A percentile compares a stretch with the other conserved stretches of the same genome.
Conservation (phyloP, 2,329 filamentous ascomycete genomes). For the Fusarium nisikadoi region DNA sequence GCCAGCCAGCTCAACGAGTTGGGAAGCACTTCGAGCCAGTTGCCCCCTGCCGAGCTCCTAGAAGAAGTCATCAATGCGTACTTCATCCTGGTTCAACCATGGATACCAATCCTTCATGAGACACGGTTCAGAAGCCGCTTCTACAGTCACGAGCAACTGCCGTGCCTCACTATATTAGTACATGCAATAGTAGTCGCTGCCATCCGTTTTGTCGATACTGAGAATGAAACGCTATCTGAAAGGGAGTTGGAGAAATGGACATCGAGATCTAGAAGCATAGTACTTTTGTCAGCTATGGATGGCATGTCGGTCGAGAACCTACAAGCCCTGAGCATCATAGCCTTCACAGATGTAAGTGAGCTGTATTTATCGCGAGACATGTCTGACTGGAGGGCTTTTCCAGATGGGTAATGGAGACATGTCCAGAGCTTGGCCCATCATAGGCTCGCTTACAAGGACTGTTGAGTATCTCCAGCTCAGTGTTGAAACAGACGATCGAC, state of each 20-base stretch:
- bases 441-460: slow-evolving; percentile 46
- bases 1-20: slow-evolving; percentile 31
- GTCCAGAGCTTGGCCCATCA: slow-evolving; percentile 44
- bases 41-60: slow-evolving; percentile 29
- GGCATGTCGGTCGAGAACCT: slow-evolving; percentile 38
- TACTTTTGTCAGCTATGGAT: slow-evolving; percentile 37
- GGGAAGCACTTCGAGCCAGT: not conserved
- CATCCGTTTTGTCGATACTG: slow-evolving; percentile 25
- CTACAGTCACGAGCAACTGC: slow-evolving; percentile 31
- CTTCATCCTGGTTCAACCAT: slow-evolving; percentile 36
- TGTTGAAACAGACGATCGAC: slow-evolving; percentile 38
- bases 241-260: slow-evolving; percentile 20
- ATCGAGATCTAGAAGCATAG: slow-evolving; percentile 30
- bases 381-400: accelerated
- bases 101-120: slow-evolving; percentile 38
- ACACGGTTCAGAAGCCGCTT: slow-evolving; percentile 36
- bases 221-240: not conserved
- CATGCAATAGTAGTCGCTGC: slow-evolving; percentile 40
- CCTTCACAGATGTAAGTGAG: slow-evolving; percentile 32
- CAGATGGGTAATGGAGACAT: slow-evolving; percentile 47
- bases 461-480: slow-evolving; percentile 48
- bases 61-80: slow-evolving; percentile 38
- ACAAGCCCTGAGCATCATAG: slow-evolving; percentile 38
- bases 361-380: accelerated
- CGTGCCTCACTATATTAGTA: slow-evolving; percentile 16